A percentile compares a stretch with the other conserved stretches of the same genome.
phyloP scores from a whole-genome alignment of 2,329 filamentous ascomycete genomes.

The Verticillium nubilum region DNA sequence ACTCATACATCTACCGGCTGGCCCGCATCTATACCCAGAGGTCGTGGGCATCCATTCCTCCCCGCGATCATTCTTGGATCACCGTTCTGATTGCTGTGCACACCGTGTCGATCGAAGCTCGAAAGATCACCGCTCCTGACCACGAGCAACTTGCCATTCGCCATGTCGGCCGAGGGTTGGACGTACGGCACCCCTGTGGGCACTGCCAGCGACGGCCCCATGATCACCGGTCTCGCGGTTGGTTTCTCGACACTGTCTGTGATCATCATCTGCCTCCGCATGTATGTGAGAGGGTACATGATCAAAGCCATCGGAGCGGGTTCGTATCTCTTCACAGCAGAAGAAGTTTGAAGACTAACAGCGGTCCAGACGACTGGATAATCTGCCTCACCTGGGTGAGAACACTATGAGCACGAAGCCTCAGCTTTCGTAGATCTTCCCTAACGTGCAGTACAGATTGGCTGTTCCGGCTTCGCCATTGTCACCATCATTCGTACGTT shows the following conservation, averaged over 20 bases:
- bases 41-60: background rate
- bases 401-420: background rate
- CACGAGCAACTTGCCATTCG: constrained; percentile 28
- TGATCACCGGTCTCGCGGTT: constrained; percentile 22
- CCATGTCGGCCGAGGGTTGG: constrained; percentile 18
- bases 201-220: constrained; percentile 23
- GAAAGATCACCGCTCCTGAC: constrained; percentile 32
- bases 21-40: background rate
- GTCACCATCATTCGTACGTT: constrained; percentile 28
- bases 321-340: constrained; percentile 12
- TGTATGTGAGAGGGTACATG: constrained; percentile 27
- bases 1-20: background rate
- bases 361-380: constrained; percentile 11
- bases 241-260: constrained; percentile 24
- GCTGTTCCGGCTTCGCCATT: constrained; percentile 26
- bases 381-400: constrained; percentile 20
- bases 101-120: background rate
- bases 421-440: background rate
- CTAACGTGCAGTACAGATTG: constrained; percentile 14
- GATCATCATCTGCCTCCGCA: constrained; percentile 21
- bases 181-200: constrained; percentile 27
- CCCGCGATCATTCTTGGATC: background rate
- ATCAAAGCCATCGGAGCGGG: constrained; percentile 27
- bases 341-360: background rate
- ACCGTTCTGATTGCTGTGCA: background rate